phyloP scores from a whole-genome alignment of 208 protist genomes.

The Trypanosoma vivax region DNA sequence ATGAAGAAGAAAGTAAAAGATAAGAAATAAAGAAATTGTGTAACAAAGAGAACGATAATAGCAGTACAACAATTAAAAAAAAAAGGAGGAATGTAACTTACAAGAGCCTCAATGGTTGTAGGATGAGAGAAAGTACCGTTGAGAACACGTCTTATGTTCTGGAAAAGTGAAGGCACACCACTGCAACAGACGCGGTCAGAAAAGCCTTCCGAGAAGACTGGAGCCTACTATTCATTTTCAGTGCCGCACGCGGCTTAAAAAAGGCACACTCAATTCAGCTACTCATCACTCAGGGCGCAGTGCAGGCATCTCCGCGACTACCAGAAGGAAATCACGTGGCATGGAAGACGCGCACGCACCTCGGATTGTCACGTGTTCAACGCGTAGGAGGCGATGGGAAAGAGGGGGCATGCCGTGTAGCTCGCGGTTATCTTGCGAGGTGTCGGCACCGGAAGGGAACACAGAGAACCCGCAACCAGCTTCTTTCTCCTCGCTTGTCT shows the following conservation, averaged over 20 bases:
- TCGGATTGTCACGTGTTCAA: constrained; percentile 49
- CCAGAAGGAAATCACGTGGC: constrained; percentile 45
- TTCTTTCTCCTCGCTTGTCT: constrained; percentile 17
- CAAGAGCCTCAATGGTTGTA: no score
- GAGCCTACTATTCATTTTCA: constrained; percentile 14
- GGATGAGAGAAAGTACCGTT: no score
- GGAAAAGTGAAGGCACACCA: neutral
- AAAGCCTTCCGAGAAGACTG: constrained; percentile 3
- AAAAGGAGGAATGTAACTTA: no score
- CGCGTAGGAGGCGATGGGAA: neutral
- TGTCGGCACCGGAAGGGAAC: constrained; percentile 10
- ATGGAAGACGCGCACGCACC: constrained; percentile 27
- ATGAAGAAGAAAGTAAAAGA: no score
- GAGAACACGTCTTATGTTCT: no score
- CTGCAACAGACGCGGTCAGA: neutral
- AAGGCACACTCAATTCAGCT: constrained; percentile 23
- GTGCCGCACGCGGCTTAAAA: constrained; percentile 15
- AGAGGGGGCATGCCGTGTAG: neutral
- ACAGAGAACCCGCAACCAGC: neutral
- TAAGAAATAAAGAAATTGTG: no score
- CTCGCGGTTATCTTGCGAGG: constrained; percentile 7
- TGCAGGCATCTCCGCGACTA: constrained; percentile 38
- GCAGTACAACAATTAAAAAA: no score
- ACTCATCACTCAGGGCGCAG: constrained; percentile 8
- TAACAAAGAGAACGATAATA: no score